Conservation (phyloP, 2,329 filamentous ascomycete genomes). For the Rutstroemia sydowiana region DNA sequence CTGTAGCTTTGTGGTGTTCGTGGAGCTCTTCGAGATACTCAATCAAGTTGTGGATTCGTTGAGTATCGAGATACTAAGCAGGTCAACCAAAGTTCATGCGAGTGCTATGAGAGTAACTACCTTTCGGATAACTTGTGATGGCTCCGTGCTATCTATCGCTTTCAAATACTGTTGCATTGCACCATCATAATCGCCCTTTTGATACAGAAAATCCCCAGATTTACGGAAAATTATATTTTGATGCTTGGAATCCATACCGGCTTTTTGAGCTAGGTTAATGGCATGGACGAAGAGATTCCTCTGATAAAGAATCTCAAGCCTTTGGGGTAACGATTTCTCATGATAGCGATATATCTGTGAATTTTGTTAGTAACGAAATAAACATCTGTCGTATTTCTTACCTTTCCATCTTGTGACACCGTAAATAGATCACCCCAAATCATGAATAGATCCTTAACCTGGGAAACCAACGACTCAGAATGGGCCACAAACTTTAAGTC, state of each 20-base stretch:
- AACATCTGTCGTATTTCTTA: conserved; percentile 32
- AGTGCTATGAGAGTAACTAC: conserved; percentile 34
- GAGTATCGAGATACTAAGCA: conserved; percentile 79
- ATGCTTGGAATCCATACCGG: conserved; percentile 69
- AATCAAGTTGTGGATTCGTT: conserved; percentile 94
- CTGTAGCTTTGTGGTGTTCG: conserved; percentile 85
- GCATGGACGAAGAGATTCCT: conserved; percentile 87
- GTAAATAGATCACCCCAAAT: conserved; percentile 91
- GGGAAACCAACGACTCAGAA: conserved; percentile 74
- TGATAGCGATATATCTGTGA: conserved; percentile 79
- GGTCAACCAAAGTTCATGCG: conserved; percentile 25
- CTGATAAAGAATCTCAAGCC: conserved; percentile 88
- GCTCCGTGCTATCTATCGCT: conserved; percentile 92
- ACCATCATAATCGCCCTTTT: conserved; percentile 91
- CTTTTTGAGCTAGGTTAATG: conserved; percentile 87
- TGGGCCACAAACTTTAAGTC: conserved; percentile 86
- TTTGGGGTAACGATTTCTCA: conserved; percentile 83
- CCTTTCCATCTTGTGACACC: conserved; percentile 88
- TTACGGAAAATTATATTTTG: conserved; percentile 88
- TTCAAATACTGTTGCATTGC: conserved; percentile 99
- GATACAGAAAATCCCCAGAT: conserved; percentile 90
- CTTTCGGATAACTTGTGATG: conserved; percentile 92
- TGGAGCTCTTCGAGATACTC: conserved; percentile 95
- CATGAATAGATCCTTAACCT: conserved; percentile 71
- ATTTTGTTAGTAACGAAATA: conserved; percentile 21